phyloP scores from a whole-genome alignment of 805 yeast genomes.

The Candida rishiriensis region DNA sequence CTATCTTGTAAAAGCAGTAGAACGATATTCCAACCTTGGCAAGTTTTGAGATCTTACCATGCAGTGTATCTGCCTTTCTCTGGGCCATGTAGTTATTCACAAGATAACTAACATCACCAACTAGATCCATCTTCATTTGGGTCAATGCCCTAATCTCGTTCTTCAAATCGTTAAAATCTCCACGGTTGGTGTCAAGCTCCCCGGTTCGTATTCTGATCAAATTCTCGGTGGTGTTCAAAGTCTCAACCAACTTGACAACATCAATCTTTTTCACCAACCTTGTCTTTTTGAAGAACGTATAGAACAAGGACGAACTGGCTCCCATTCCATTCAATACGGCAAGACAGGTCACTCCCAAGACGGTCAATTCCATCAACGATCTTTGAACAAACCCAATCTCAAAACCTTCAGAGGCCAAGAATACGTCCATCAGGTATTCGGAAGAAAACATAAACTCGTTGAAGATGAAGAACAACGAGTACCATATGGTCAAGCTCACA shows the following conservation, averaged over 20 bases:
- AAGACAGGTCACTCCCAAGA: slow-evolving; percentile 47
- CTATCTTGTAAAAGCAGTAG: slow-evolving; percentile 47
- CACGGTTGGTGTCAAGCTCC: slow-evolving; percentile 23
- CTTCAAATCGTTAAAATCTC: slow-evolving; percentile 25
- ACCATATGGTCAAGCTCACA: too few species aligned
- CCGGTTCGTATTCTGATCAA: slow-evolving; percentile 31
- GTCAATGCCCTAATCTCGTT: slow-evolving; percentile 37
- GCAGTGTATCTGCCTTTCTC: slow-evolving; percentile 5
- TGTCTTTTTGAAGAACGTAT: slow-evolving; percentile 19
- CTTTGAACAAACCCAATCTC: slow-evolving; percentile 8
- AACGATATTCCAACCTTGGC: slow-evolving; percentile 29
- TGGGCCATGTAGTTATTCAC: slow-evolving; percentile 8
- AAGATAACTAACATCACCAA: slow-evolving; percentile 14
- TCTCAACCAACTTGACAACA: slow-evolving; percentile 31
- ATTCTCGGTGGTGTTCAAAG: slow-evolving; percentile 38
- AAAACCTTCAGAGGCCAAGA: neutral
- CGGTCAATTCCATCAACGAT: slow-evolving; percentile 41
- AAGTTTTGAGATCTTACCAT: slow-evolving; percentile 9
- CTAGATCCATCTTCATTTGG: slow-evolving; percentile 23
- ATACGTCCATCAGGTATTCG: neutral
- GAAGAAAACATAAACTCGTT: slow-evolving; percentile 7
- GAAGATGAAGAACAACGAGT: slow-evolving; percentile 2
- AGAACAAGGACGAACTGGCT: slow-evolving; percentile 41
- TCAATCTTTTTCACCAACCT: slow-evolving; percentile 29
- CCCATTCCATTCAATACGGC: slow-evolving; percentile 51